Evolutionary conservation across 192 early-diverging fungal genomes (phyloP), one percentile per base, ranked within the genome.

Genomic region (Chytriomyces sp.): DNA sequence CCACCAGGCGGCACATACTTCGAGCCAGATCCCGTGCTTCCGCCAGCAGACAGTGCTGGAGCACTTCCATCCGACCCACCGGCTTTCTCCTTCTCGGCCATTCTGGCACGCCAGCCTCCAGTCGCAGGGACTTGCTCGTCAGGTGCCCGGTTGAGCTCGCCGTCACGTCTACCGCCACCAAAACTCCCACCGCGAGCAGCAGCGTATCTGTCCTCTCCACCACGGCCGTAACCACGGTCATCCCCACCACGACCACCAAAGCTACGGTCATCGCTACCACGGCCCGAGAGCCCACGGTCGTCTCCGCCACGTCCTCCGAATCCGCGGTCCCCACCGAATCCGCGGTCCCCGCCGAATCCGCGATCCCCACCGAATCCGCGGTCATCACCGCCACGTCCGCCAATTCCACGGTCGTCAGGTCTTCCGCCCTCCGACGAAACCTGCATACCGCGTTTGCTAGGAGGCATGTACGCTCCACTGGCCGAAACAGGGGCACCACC

Each of bases 381-480:
- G 25, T 56, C 54, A 56, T 28, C 54, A 22, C 54, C 17, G 54
- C 7, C 54, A 17, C 54, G 10, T 25, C 37, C 33, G 8, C 14
- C 31, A 25, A 12, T 10, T 17, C 19, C 59, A 61, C 6, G 12
- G 14, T 17, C 59, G 38, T 7, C 30, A 19, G 32, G 0, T 61
- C 2, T 49, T 14, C 44, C 44, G 14, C 44, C 44, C 22, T 49
- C 44, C 22, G 44, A 14, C 22, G 44, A 49, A 14, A 22, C 2
- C 44, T 61, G 14, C 37, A 25, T 41, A 64, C 22, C n/a, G 22
- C 69, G 69, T 55, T 38, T 59, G 57, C 55, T 58, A 5, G 69
- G 69, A 59, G 69, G 69, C 40, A 73, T 62, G 61, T 73, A 73
- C 60, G 64, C 65, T 53, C 72, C 60, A 31, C 41, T 28, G n/a